Conservation (phyloP, 2,329 filamentous ascomycete species). For the Chlorencoelia australis region DNA sequence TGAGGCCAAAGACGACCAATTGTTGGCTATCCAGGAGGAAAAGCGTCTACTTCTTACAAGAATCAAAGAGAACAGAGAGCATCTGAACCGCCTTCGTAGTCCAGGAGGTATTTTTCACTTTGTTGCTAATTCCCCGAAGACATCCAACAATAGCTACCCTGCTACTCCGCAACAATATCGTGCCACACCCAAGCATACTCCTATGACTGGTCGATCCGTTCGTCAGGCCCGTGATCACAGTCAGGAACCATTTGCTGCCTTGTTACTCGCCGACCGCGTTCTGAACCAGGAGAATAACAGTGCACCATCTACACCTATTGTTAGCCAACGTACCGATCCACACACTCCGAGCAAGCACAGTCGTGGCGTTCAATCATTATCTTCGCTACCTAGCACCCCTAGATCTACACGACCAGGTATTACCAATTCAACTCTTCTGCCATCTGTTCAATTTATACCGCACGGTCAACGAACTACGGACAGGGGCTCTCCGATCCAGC, state of each 20-base stretch:
- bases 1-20: slow-evolving; percentile 66
- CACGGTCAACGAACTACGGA: slow-evolving; percentile 32
- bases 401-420: slow-evolving; percentile 37
- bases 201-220: slow-evolving; percentile 29
- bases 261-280: slow-evolving; percentile 65
- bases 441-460: slow-evolving; percentile 52
- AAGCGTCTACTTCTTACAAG: slow-evolving; percentile 68
- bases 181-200: slow-evolving; percentile 42
- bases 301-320: slow-evolving; percentile 57
- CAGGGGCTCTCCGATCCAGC: slow-evolving; percentile 15
- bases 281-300: slow-evolving; percentile 68
- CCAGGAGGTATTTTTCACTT: slow-evolving; percentile 60
- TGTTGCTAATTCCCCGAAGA: slow-evolving; percentile 47
- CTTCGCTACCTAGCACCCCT: slow-evolving; percentile 73
- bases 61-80: slow-evolving; percentile 82
- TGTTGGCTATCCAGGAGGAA: slow-evolving; percentile 61
- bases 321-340: slow-evolving; percentile 22
- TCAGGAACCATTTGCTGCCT: slow-evolving; percentile 62
- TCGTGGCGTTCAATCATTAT: slow-evolving; percentile 72
- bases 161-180: slow-evolving; percentile 33
- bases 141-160: slow-evolving; percentile 28
- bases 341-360: slow-evolving; percentile 53
- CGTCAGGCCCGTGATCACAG: slow-evolving; percentile 35
- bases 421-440: slow-evolving; percentile 43
- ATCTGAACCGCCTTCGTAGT: slow-evolving; percentile 69